Evolutionary conservation across 228 moss, liverwort and hornwort genomes (phyloP).

Genomic region (Sphagnum fallax): DNA sequence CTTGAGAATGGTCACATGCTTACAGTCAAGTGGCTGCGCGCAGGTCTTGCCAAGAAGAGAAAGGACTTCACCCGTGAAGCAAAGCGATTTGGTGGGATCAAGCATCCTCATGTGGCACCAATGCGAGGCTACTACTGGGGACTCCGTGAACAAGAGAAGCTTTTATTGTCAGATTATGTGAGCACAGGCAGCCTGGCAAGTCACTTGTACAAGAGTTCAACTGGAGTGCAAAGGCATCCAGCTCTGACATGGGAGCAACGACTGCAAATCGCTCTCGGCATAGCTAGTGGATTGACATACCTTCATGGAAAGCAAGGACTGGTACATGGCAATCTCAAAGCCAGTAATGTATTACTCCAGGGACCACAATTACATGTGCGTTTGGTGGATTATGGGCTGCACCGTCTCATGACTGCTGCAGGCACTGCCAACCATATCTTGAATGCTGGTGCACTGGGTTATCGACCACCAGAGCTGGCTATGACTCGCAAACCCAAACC

Average conservation of each 20-base stretch:
- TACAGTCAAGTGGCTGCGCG: slow-evolving; percentile 80
- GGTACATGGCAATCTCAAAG: slow-evolving; percentile 82
- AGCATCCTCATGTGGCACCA: slow-evolving; percentile 68
- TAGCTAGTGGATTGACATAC: slow-evolving; percentile 63
- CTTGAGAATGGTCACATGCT: slow-evolving; percentile 59
- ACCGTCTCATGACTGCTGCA: slow-evolving; percentile 70
- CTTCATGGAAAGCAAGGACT: slow-evolving; percentile 67
- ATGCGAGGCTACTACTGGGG: slow-evolving; percentile 89
- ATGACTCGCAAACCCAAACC: slow-evolving; percentile 69
- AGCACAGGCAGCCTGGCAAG: slow-evolving; percentile 62
- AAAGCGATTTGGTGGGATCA: slow-evolving; percentile 74
- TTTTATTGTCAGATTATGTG: slow-evolving; percentile 64
- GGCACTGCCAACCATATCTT: slow-evolving; percentile 76
- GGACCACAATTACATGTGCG: slow-evolving; percentile 54
- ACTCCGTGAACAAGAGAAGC: slow-evolving; percentile 77
- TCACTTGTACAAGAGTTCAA: slow-evolving; percentile 56
- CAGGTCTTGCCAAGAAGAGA: slow-evolving; percentile 63
- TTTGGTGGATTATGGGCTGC: slow-evolving; percentile 73
- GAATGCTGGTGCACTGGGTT: slow-evolving; percentile 73
- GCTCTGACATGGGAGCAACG: slow-evolving; percentile 67
- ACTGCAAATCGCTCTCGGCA: slow-evolving; percentile 62
- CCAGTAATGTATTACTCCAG: slow-evolving; percentile 71
- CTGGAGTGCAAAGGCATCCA: slow-evolving; percentile 8
- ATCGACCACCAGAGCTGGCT: slow-evolving; percentile 71
- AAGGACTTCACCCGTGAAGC: slow-evolving; percentile 78